phyloP scores from a whole-genome alignment of 2,329 filamentous ascomycete species.

The Exophiala phaeomuriformis region DNA sequence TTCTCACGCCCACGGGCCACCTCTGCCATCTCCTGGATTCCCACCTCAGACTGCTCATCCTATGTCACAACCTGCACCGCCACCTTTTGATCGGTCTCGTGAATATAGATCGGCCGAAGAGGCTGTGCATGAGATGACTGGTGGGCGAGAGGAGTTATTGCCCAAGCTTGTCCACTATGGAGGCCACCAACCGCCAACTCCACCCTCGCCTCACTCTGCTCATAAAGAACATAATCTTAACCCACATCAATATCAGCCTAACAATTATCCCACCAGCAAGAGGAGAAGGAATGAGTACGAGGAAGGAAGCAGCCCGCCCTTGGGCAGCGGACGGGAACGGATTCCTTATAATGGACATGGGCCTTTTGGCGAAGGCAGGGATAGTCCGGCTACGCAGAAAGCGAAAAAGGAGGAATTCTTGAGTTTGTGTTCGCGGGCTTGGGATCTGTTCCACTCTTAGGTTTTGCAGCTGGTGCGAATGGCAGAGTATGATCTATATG shows the following conservation, averaged over 20 bases:
- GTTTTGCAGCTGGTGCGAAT: no score
- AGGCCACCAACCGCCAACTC: conserved; percentile 85
- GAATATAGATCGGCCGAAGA: conserved; percentile 97
- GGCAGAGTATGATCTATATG: no score
- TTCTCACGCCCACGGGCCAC: conserved; percentile 31
- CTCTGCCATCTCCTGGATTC: conserved; percentile 71
- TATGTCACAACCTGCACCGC: conserved; percentile 44
- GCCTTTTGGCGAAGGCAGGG: conserved; percentile 72
- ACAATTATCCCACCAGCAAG: conserved; percentile 39
- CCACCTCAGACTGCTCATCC: conserved; percentile 41
- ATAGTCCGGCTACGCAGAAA: conserved; percentile 72
- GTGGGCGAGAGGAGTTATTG: conserved; percentile 83
- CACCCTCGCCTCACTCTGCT: conserved; percentile 62
- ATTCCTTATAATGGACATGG: conserved; percentile 53
- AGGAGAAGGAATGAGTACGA: conserved; percentile 89
- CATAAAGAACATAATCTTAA: conserved; percentile 32
- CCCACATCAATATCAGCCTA: conserved; percentile 38
- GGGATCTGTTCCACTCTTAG: conserved; percentile 95
- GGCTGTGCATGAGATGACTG: conserved; percentile 80
- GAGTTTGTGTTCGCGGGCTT: conserved; percentile 75
- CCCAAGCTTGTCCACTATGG: conserved; percentile 94
- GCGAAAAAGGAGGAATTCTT: conserved; percentile 93
- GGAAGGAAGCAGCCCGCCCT: conserved; percentile 72
- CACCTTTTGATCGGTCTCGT: conserved; percentile 57
- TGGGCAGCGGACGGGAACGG: conserved; percentile 62